Evolutionary conservation across 1,139 yeast species (phyloP).

Genomic region (Pichia sp.): DNA sequence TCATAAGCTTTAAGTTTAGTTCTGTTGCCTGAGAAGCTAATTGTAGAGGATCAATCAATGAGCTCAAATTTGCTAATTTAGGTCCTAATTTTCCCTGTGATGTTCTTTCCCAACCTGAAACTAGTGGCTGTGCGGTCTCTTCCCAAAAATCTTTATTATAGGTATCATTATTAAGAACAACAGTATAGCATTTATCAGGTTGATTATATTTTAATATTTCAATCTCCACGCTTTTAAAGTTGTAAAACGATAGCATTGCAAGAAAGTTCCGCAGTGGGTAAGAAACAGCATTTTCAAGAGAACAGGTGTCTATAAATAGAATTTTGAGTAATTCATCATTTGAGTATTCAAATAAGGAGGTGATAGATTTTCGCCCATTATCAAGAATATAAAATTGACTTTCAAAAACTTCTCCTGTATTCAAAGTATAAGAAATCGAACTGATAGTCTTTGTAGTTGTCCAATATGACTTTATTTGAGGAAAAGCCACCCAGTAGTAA

Average conservation of each 20-base stretch:
- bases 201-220: conserved; percentile 29
- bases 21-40: conserved; percentile 90
- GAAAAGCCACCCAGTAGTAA: conserved; percentile 85
- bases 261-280: conserved; percentile 61
- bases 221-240: conserved; percentile 35
- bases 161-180: conserved; percentile 13
- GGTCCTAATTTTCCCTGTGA: conserved; percentile 68
- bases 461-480: conserved; percentile 50
- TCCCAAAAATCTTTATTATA: background rate
- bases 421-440: conserved; percentile 10
- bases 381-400: conserved; percentile 22
- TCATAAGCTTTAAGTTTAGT: conserved; percentile 83
- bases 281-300: conserved; percentile 44
- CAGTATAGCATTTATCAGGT: conserved; percentile 22
- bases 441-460: conserved; percentile 7
- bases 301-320: conserved; percentile 58
- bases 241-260: conserved; percentile 41
- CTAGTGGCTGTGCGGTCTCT: conserved; percentile 25
- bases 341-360: conserved; percentile 9
- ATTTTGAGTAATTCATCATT: conserved; percentile 24
- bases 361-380: conserved; percentile 16
- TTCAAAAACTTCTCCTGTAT: conserved; percentile 14
- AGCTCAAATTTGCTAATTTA: conserved; percentile 72
- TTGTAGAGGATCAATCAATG: conserved; percentile 70
- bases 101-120: conserved; percentile 89